Conservation (phyloP, 768 basidiomycete species). For the Psilocybe sp. region DNA sequence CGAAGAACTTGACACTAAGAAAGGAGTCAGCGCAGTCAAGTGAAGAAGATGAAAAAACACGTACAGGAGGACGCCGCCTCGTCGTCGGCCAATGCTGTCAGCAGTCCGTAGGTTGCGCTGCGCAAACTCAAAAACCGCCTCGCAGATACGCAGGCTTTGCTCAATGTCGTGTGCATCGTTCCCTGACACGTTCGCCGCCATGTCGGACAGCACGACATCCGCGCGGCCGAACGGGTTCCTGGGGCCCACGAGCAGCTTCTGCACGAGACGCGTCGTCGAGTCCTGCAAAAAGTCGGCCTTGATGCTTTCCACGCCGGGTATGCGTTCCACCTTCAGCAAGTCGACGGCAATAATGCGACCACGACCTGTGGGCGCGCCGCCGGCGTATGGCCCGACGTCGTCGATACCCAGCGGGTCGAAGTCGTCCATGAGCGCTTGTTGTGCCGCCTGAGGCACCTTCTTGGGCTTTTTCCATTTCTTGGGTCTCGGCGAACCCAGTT, state of each 20-base stretch:
- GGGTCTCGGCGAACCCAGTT: background rate
- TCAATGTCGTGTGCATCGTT: constrained; percentile 63
- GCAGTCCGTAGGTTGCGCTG: constrained; percentile 47
- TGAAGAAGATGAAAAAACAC: constrained; percentile 15
- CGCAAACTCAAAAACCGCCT: constrained; percentile 71
- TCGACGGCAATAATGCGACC: constrained; percentile 77
- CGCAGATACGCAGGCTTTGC: constrained; percentile 68
- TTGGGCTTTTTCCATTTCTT: constrained; percentile 10
- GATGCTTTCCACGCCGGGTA: constrained; percentile 71
- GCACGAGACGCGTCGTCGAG: constrained; percentile 43
- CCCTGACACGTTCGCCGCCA: constrained; percentile 85
- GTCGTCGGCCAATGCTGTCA: constrained; percentile 35
- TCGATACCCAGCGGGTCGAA: constrained; percentile 47
- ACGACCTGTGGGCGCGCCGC: constrained; percentile 19
- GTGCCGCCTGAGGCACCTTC: background rate
- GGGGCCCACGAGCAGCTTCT: constrained; percentile 25
- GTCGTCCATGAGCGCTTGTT: constrained; percentile 22
- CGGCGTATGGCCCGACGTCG: constrained; percentile 9
- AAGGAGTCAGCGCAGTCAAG: constrained; percentile 2
- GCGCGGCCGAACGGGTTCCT: constrained; percentile 41
- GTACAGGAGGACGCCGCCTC: constrained; percentile 60
- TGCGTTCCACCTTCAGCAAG: constrained; percentile 65
- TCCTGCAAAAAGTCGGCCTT: constrained; percentile 76
- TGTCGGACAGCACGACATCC: constrained; percentile 86
- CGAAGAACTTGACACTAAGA: constrained; percentile 80